Evolutionary conservation across 1,284 basidiomycete genomes (phyloP).

Genomic region (Malassezia nana): DNA sequence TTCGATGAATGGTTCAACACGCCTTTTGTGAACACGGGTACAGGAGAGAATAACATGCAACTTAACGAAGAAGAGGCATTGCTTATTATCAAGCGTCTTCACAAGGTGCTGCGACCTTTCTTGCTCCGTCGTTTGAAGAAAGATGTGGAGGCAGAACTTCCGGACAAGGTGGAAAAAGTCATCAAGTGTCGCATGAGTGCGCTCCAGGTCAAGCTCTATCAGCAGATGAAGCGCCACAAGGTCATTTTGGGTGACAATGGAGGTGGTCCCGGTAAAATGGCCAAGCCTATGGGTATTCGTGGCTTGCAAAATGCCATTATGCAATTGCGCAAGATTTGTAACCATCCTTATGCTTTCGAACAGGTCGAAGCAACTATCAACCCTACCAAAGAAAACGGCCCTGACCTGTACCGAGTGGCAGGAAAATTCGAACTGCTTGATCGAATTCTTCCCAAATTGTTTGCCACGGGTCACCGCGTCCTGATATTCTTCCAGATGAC

Average conservation of each 20-base stretch:
- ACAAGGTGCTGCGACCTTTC: slow-evolving; percentile 97
- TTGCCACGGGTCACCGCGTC: slow-evolving; percentile 80
- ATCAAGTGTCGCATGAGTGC: slow-evolving; percentile 97
- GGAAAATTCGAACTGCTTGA: slow-evolving; percentile 95
- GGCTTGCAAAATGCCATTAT: slow-evolving; percentile 90
- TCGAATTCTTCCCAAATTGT: slow-evolving; percentile 88
- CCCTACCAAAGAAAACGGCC: slow-evolving; percentile 68
- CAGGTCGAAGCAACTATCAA: slow-evolving; percentile 88
- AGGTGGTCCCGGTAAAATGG: slow-evolving; percentile 27
- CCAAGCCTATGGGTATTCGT: slow-evolving; percentile 46
- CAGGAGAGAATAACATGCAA: slow-evolving; percentile 75
- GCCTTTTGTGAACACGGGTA: slow-evolving; percentile 91
- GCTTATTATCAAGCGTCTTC: slow-evolving; percentile 91
- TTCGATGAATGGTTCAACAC: slow-evolving; percentile 99
- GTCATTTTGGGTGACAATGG: slow-evolving; percentile 57
- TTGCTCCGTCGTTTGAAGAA: slow-evolving; percentile 91
- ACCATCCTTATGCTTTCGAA: slow-evolving; percentile 70
- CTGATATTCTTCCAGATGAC: slow-evolving; percentile 99
- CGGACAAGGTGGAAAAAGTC: slow-evolving; percentile 98
- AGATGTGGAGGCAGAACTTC: slow-evolving; percentile 93
- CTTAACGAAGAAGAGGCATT: slow-evolving; percentile 99
- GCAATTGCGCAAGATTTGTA: slow-evolving; percentile 98
- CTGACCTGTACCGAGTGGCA: slow-evolving; percentile 67
- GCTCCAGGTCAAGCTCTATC: slow-evolving; percentile 86
- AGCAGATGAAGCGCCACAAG: slow-evolving; percentile 94